Evolutionary conservation across 306 rosid species (phyloP).

Genomic region (Pachyrhizus erosus): DNA sequence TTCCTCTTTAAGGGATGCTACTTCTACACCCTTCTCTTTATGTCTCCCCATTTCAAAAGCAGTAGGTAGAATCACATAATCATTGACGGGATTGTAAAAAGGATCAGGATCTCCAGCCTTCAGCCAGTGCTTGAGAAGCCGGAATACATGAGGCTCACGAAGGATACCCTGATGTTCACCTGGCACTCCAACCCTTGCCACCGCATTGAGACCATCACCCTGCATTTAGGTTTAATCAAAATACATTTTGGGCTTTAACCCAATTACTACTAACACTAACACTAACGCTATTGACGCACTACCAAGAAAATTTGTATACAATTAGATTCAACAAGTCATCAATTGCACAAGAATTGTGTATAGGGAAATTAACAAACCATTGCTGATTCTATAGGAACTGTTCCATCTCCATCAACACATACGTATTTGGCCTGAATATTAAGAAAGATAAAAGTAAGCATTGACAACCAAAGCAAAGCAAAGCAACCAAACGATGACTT

Average conservation of each 20-base stretch:
- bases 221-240: constrained; percentile 46
- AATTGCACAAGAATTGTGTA: constrained; percentile 29
- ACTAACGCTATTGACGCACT: neutral
- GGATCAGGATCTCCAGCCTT: constrained; percentile 90
- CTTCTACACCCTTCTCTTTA: constrained; percentile 66
- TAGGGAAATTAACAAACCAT: constrained; percentile 62
- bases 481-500: neutral
- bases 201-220: constrained; percentile 96
- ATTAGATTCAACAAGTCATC: constrained; percentile 23
- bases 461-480: neutral
- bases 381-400: constrained; percentile 90
- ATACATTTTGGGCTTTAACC: neutral
- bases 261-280: neutral
- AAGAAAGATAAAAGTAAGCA: constrained; percentile 31
- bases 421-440: constrained; percentile 71
- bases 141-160: constrained; percentile 80
- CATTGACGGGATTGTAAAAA: constrained; percentile 88
- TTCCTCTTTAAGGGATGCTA: constrained; percentile 86
- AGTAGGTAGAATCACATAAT: constrained; percentile 89
- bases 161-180: constrained; percentile 93
- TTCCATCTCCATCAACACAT: constrained; percentile 93
- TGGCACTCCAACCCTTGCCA: constrained; percentile 88
- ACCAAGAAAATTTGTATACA: neutral
- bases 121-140: constrained; percentile 93
- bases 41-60: constrained; percentile 74